Evolutionary conservation across 2,329 filamentous ascomycete species (phyloP), one percentile per base, ranked within the genome.

Genomic region (Fusarium chlamydosporum): DNA sequence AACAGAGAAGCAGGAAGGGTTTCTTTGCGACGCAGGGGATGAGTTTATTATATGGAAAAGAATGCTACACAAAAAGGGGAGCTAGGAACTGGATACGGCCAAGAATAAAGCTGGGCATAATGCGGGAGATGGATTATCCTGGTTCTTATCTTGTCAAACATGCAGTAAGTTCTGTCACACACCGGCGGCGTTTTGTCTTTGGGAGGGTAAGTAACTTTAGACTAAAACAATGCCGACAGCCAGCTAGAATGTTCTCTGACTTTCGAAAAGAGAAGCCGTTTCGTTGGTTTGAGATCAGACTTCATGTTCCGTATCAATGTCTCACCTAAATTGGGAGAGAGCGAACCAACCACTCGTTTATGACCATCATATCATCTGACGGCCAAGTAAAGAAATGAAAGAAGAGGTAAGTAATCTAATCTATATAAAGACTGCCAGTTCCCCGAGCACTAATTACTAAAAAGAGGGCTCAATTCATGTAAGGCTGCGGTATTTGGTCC

Each of bases 11-110:
- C 13, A 12, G n/a, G n/a, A 43, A 45, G 26, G 33, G 38, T 33
- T 15, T 10, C 33, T 15, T 13, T 7, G 11, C 11, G 33, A 50
- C 34, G 23, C 47, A 50, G 34, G 47, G 34, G 47, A 40, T 27
- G 12, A 50, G 34, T 35, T 27, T 20, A 29, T 27, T 38, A 50
- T 50, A 50, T 50, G 47, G 47, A 13, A 38, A 23, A 29, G 29
- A 45, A 31, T 50, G 6, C 34, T 27, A 38, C 23, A 20, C 18
- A 26, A 20, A 26, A 16, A 29, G 29, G 29, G 29, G 18, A 15
- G 38, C 12, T 41, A 15, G 20, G 12, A 10, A 15, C 11, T 27
- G 4, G 18, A 31, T 45, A 18, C 11, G 23, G 13, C 26, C n/a
- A 13, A 7, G 26, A 16, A 27, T 9, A 16, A 50, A 29, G 42